phyloP scores from a whole-genome alignment of 225 moss, liverwort and hornwort genomes.

The Polytrichum commune region DNA sequence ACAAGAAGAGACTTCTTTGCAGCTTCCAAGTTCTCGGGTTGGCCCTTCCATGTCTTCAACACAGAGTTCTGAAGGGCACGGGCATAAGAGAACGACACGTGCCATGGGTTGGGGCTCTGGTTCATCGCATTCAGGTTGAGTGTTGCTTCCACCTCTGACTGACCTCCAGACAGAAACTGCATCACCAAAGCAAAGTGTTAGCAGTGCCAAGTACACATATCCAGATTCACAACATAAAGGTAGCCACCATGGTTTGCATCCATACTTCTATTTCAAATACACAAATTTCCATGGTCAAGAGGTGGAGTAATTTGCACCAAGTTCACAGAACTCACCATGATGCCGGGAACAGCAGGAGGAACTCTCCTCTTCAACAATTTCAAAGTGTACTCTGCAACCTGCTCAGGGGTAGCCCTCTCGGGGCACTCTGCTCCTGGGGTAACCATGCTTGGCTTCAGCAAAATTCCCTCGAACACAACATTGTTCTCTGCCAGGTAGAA shows the following conservation, averaged over 20 bases:
- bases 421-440: conserved; percentile 60
- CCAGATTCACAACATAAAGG: no score
- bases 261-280: no score
- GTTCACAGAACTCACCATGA: conserved; percentile 34
- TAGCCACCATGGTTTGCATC: no score
- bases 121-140: conserved; percentile 64
- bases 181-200: background rate
- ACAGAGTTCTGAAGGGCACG: conserved; percentile 62
- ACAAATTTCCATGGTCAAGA: no score
- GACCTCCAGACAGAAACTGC: conserved; percentile 59
- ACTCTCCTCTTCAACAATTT: conserved; percentile 55
- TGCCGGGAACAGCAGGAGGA: conserved; percentile 61
- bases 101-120: conserved; percentile 62
- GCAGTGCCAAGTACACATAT: no score
- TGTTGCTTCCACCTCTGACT: conserved; percentile 65
- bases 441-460: conserved; percentile 70
- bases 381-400: conserved; percentile 59
- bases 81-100: conserved; percentile 61
- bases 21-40: conserved; percentile 58
- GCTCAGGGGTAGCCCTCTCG: conserved; percentile 56
- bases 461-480: conserved; percentile 50
- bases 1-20: conserved; percentile 49
- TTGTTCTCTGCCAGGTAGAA: conserved; percentile 59
- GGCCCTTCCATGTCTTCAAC: conserved; percentile 62
- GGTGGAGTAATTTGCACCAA: background rate